Evolutionary conservation across 2,329 filamentous ascomycete species (phyloP).

Genomic region (Metarhizium guizhouense): DNA sequence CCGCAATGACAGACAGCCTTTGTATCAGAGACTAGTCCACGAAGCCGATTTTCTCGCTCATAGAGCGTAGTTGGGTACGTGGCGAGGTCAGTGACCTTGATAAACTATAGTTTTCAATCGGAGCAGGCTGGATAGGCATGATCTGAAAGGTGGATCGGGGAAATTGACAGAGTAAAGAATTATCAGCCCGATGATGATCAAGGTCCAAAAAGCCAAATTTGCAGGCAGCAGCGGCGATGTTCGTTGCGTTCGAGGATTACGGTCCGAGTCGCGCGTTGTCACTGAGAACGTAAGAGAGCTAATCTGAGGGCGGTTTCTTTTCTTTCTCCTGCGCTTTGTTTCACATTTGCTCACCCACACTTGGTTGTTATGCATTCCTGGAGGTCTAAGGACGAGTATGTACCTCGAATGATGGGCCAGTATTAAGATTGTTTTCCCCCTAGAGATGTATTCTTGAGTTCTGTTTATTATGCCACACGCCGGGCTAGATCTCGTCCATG

Average conservation of each 20-base stretch:
- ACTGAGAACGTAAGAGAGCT: slow-evolving; percentile 47
- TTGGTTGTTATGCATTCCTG: no score
- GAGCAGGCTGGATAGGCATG: slow-evolving; percentile 29
- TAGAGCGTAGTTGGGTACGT: background rate
- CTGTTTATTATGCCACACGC: no score
- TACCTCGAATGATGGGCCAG: no score
- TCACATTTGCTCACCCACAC: background rate
- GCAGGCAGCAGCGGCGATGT: slow-evolving; percentile 34
- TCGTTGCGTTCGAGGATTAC: slow-evolving; percentile 6
- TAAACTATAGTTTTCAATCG: slow-evolving; percentile 44
- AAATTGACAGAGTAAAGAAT: background rate
- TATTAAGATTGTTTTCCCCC: no score
- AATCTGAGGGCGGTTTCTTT: slow-evolving; percentile 38
- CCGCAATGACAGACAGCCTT: slow-evolving; percentile 28
- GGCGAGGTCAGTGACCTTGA: slow-evolving; percentile 19
- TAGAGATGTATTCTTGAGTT: no score
- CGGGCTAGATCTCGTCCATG: no score
- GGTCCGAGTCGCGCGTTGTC: slow-evolving; percentile 31
- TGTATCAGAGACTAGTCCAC: slow-evolving; percentile 3
- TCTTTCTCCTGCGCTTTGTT: slow-evolving; percentile 1
- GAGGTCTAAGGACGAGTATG: no score
- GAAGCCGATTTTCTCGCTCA: background rate
- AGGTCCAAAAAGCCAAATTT: slow-evolving; percentile 52
- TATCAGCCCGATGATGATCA: slow-evolving; percentile 38
- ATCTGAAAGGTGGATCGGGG: background rate